Evolutionary conservation across 2,329 filamentous ascomycete genomes (phyloP).

Genomic region (Thelonectria olida): DNA sequence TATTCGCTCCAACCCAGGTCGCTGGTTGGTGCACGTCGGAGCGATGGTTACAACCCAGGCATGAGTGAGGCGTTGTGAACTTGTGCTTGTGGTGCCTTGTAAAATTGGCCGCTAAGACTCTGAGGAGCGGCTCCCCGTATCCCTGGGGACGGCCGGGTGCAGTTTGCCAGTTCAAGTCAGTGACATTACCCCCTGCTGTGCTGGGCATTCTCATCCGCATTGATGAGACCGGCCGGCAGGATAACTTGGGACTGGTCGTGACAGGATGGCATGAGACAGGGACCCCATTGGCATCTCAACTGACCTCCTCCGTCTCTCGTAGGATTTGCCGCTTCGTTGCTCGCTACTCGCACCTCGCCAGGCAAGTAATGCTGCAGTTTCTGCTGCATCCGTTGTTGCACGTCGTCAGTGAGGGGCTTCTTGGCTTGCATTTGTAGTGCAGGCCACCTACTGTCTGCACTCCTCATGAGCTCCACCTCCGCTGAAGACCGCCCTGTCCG

Average conservation of each 20-base stretch:
- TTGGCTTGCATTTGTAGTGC: background rate
- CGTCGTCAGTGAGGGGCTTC: constrained; percentile 15
- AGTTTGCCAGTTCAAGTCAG: background rate
- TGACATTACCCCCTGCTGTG: background rate
- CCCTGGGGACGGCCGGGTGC: constrained; percentile 4
- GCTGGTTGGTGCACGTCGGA: constrained; percentile 9
- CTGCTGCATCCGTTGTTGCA: background rate
- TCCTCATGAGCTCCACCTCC: constrained; percentile 23
- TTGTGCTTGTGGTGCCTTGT: constrained; percentile 19
- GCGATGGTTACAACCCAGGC: background rate
- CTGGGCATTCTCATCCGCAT: constrained; percentile 10
- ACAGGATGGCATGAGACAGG: constrained; percentile 4
- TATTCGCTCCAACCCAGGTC: background rate
- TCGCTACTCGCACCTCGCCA: constrained; percentile 4
- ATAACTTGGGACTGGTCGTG: background rate
- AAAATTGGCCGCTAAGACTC: constrained; percentile 17
- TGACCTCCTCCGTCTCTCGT: background rate
- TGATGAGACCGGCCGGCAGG: constrained; percentile 15
- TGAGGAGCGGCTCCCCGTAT: constrained; percentile 2
- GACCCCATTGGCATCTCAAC: background rate
- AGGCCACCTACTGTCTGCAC: too few species aligned
- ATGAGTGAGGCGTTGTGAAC: constrained; percentile 4
- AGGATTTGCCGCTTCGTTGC: background rate
- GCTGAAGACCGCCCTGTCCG: background rate
- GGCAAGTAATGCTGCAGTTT: constrained; percentile 9